Percentiles rank a stretch among this genome's conserved stretches.
Evolutionary conservation across 176 grass and related monocot species (phyloP).

Genomic region (Oryza rufipogon): DNA sequence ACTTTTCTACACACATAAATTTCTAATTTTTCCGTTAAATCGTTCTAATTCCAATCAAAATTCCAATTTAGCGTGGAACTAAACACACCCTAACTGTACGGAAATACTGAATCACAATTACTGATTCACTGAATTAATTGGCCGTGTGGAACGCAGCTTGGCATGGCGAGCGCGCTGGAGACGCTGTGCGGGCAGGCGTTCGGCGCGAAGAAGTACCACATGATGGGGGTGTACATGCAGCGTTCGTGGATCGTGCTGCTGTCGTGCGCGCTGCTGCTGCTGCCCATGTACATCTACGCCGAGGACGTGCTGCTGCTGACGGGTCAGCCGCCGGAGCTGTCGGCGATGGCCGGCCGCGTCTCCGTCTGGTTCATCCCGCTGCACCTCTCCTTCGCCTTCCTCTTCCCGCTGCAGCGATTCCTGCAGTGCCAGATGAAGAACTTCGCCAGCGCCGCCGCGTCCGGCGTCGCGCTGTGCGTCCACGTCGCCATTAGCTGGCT

Average conservation of each 20-base stretch:
- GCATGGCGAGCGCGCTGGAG: conserved; percentile 75
- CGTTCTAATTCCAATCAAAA: too few relatives aligned
- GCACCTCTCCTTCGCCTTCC: conserved; percentile 89
- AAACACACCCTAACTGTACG: too few relatives aligned
- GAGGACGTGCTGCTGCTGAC: conserved; percentile 67
- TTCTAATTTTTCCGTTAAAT: too few relatives aligned
- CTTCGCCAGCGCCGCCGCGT: conserved; percentile 50
- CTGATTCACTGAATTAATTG: not conserved
- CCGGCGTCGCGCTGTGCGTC: conserved; percentile 55
- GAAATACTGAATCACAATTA: not conserved
- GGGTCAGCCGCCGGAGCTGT: conserved; percentile 75
- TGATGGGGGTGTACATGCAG: conserved; percentile 98
- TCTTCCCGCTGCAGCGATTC: conserved; percentile 94
- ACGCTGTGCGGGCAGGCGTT: conserved; percentile 70
- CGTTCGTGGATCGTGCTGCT: conserved; percentile 88
- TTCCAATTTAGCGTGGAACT: too few relatives aligned
- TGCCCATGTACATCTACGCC: conserved; percentile 84
- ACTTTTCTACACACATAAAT: too few relatives aligned
- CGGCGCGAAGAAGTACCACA: conserved; percentile 83
- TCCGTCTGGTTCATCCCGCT: conserved; percentile 94
- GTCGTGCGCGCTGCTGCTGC: conserved; percentile 66
- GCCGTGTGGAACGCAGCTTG: conserved; percentile 33
- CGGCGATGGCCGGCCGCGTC: conserved; percentile 58
- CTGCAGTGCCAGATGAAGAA: conserved; percentile 98
- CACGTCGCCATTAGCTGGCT: conserved; percentile 82